Base-by-base conservation (phyloP, 345 rosid species). In the Salix arbutifolia region DNA sequence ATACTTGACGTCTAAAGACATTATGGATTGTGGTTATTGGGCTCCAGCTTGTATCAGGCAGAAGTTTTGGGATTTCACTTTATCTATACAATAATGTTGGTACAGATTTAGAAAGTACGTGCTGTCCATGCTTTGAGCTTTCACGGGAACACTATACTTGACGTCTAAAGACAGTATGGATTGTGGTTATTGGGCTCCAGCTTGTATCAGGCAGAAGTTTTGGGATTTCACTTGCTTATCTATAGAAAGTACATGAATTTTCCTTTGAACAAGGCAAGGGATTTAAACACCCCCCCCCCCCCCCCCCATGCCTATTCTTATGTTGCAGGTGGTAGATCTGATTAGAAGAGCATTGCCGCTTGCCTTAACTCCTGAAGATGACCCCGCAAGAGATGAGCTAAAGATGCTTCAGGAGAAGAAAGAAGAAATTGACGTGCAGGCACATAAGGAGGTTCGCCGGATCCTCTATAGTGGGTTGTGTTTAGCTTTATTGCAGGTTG, bases 401-500 rank as follows among this genome's bases (percentile, higher is more conserved):
- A 88, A 83, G 78, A 78, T n/a, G 71, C 91, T 96, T 75, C 92
- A 79, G 77, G 80, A 79, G 61, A 83, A 82, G 88, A 96, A 96
- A 86, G 95, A 87, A 86, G 90, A 93, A 78, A 93, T 96, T 4
- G 99, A 96, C 79, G 83, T 88, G 38, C 77, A 76, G 73, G 99
- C 99, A n/a, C 97, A 96, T 82, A 87, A 81, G 84, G 97, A 96
- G 84, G 99, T 96, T 66, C 88, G 90, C 5, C 87, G 90, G 77
- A 84, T 93, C 52, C 94, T 93, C 14, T 93, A 93, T 93, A 17
- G 68, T 18, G 99, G 98, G 68, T 85, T 96, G 1, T 98, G 89
- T 23, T 60, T 89, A 44, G 73, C 93, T 4, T 75, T 92, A 70
- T 42, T 86, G 21, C 98, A 91, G 65, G 86, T 93, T 5, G 83